Percentiles rank a stretch among this genome's conserved stretches.
These are phyloP conservation scores for Candida caryicola DNA, from an alignment of 805 yeast species.

Conservation along the genomic window DNA sequence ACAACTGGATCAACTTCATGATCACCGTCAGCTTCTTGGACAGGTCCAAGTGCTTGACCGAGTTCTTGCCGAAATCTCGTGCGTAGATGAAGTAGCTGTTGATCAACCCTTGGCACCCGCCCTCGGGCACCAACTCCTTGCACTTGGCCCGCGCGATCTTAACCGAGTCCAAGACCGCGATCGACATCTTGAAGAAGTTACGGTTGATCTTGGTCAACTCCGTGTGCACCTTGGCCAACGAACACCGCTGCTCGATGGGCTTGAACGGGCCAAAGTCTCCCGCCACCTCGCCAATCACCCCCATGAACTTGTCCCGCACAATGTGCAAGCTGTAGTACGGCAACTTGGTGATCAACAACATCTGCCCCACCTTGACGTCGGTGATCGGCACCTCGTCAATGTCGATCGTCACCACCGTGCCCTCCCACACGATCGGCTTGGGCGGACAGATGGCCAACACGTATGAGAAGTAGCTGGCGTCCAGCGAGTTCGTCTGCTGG, in stretches of 20 bases:
- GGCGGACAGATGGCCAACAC: constrained; percentile 72
- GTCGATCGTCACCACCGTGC: constrained; percentile 60
- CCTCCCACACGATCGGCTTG: constrained; percentile 90
- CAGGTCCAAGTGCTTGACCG: constrained; percentile 61
- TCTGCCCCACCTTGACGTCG: constrained; percentile 65
- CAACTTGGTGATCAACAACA: constrained; percentile 66
- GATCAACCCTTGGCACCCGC: constrained; percentile 70
- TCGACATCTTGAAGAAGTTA: constrained; percentile 63
- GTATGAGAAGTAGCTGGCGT: constrained; percentile 50
- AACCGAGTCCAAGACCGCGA: constrained; percentile 61
- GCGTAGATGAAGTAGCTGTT: constrained; percentile 75
- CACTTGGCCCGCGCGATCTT: constrained; percentile 53
- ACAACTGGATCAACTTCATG: constrained; percentile 65
- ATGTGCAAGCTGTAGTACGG: constrained; percentile 55
- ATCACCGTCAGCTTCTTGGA: constrained; percentile 66
- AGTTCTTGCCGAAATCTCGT: constrained; percentile 75
- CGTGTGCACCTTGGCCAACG: constrained; percentile 66
- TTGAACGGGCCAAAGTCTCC: constrained; percentile 32
- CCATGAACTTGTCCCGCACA: constrained; percentile 56
- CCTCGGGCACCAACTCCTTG: constrained; percentile 45
- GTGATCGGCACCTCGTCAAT: constrained; percentile 47
- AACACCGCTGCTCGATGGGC: constrained; percentile 64
- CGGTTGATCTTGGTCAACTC: constrained; percentile 67
- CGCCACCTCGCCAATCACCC: constrained; percentile 53
- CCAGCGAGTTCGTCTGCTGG: constrained; percentile 19